Evolutionary conservation across 2,329 filamentous ascomycete genomes (phyloP), one percentile per base, ranked within the genome.

Genomic region (Fusarium redolens): DNA sequence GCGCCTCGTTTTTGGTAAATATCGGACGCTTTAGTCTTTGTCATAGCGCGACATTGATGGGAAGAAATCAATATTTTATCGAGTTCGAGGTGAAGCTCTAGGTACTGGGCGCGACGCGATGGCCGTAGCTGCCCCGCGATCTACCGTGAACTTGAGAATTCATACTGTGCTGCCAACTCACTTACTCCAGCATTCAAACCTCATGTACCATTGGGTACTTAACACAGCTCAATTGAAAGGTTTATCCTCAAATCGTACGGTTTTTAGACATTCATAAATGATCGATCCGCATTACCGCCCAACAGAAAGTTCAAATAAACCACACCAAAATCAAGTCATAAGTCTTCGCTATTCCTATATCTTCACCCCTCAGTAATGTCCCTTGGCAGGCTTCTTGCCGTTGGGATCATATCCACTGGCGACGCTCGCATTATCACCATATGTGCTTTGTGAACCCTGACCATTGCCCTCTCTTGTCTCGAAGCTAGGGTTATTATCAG

Each of bases 401-500:
- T 77, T 79, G 14, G 72, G 44, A 40, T 80, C 75, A 31, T 78
- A 75, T 9, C 72, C 75, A 17, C 78, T 75, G 14, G 76, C 73
- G 15, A 79, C 62, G 58, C 78, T 81, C 18, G 61, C 71, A 20
- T 64, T 65, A 47, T 81, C 79, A 4, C 75, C 75, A 60, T 81
- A 73, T 61, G 77, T 71, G 65, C 75, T 76, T 33, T 77, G 63
- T 12, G 66, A 57, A 48, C 68, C 70, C 50, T 74, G 73, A 2
- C 72, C 63, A n/a, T 70, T 74, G 5, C 71, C 75, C 72, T 79
- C 31, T 65, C 61, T 63, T 47, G 79, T 67, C 15, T 73, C 64
- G 10, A 77, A 67, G 5, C 76, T 69, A 5, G 76, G 50, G 28
- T 69, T 76, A 28, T 56, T 60, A 18, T 85, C 89, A 51, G 90